These are phyloP conservation scores for Candida boidinii DNA, from an alignment of 805 yeast genomes.

Conservation along the genomic window DNA sequence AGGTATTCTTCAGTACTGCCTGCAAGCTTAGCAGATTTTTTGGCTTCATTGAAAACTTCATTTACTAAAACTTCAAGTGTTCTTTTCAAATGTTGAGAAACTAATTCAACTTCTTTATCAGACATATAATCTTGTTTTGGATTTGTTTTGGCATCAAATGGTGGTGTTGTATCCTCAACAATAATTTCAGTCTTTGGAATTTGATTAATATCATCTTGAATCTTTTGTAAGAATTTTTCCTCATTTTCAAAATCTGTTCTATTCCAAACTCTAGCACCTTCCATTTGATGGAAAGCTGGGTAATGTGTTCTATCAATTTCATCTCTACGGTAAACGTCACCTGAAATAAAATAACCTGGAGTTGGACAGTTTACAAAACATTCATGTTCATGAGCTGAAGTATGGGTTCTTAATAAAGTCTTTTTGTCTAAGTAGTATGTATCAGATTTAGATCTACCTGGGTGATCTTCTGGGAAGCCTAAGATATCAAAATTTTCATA, in stretches of 20 bases:
- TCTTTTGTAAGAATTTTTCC: conserved; percentile 31
- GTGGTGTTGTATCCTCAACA: conserved; percentile 67
- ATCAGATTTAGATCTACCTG: conserved; percentile 87
- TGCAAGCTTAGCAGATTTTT: conserved; percentile 47
- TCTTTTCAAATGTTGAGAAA: conserved; percentile 72
- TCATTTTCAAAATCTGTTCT: conserved; percentile 29
- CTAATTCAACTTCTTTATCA: conserved; percentile 56
- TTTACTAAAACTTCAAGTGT: conserved; percentile 79
- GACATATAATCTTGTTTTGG: conserved; percentile 80
- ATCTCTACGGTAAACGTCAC: conserved; percentile 94
- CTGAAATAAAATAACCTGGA: conserved; percentile 87
- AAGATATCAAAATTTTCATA: conserved; percentile 84
- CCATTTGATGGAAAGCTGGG: conserved; percentile 97
- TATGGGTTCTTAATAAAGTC: conserved; percentile 78
- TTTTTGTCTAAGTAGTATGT: conserved; percentile 81
- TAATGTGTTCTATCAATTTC: conserved; percentile 94
- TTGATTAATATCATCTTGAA: conserved; percentile 49
- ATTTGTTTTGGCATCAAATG: conserved; percentile 45
- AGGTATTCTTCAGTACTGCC: conserved; percentile 55
- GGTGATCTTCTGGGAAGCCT: conserved; percentile 88
- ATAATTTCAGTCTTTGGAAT: conserved; percentile 63
- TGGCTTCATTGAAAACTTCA: conserved; percentile 71
- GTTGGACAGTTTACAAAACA: conserved; percentile 61
- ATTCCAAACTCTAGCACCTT: conserved; percentile 87
- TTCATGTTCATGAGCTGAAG: conserved; percentile 92